Evolutionary conservation across 2,329 filamentous ascomycete genomes (phyloP), one percentile per base, ranked within the genome.

Genomic region (Atkinsonella hypoxylon): DNA sequence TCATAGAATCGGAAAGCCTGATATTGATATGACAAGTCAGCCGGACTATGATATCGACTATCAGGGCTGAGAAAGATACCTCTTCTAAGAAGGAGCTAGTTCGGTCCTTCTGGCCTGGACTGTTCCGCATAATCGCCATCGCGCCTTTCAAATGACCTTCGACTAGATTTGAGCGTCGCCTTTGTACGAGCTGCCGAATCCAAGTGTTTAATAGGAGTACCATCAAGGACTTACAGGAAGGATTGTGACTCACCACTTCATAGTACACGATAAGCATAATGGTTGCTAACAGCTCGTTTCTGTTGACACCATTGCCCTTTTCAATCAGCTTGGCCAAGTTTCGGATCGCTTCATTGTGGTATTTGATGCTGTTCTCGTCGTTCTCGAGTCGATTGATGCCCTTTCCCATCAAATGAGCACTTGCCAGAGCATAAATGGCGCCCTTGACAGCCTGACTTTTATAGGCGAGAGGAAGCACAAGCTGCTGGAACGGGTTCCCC

Each of bases 341-440:
- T 56, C 78, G 74, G 22, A 83, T 75, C 11, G 79, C 78, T 58
- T 72, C 70, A 53, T 76, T 80, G 54, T 83, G 79, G 54, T 81
- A 82, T 53, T 73, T 73, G 1, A 81, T 63, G 36, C 78, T 80
- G 56, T 74, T 76, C 56, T 82, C 77, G 18, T 66, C 62, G 20
- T 51, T 47, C n/a, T 39, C 49, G 12, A 47, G 43, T 15, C 73
- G 75, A 26, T 73, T 65, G 6, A 78, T 67, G 2, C 76, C 77
- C 26, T 77, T 68, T 46, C 78, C 88, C 56, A 91, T 85, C 52
- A 94, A 71, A 62, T 95, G 93, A 52, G 89, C 91, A 51, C 85
- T 87, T 0, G 88, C 81, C 8, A 96, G 71, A 0, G 89, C 89
- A 52, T 87, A 89, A 53, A 96, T 85, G 10, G 89, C 88, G 61